These are phyloP conservation scores for Pelargonium citronellum DNA, from an alignment of 441 rosid species.

Conservation along the genomic window DNA sequence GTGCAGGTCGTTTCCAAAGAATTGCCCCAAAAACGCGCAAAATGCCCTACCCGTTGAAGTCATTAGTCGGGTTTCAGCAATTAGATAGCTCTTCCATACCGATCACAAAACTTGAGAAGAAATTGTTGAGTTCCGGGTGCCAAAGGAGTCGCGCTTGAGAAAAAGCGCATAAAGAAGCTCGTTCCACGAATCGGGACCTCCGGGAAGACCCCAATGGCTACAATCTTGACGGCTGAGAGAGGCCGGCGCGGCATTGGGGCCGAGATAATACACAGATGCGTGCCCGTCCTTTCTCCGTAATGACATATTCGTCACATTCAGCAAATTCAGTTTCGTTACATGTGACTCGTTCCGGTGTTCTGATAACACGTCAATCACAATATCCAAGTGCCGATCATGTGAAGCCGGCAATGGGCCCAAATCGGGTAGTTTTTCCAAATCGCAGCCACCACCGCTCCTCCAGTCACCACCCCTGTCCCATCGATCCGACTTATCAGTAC, in stretches of 20 bases:
- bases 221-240: conserved; percentile 76
- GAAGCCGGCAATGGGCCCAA: conserved; percentile 45
- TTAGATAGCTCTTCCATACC: background rate
- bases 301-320: conserved; percentile 66
- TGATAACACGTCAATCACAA: conserved; percentile 41
- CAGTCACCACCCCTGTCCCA: conserved; percentile 78
- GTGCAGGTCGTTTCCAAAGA: background rate
- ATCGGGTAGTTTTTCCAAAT: conserved; percentile 71
- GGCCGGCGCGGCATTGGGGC: conserved; percentile 41
- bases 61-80: background rate
- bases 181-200: conserved; percentile 90
- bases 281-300: conserved; percentile 86
- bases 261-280: conserved; percentile 62
- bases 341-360: conserved; percentile 27
- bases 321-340: conserved; percentile 27
- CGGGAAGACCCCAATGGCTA: conserved; percentile 97
- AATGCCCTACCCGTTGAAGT: background rate
- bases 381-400: conserved; percentile 40
- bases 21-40: background rate
- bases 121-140: conserved; percentile 18
- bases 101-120: conserved; percentile 16
- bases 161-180: conserved; percentile 67
- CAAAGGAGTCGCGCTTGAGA: conserved; percentile 40
- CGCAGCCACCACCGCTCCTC: conserved; percentile 74
- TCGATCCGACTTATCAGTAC: conserved; percentile 12